These are phyloP conservation scores for Cystobasidiaceae sp. DNA, from an alignment of 1,284 basidiomycete species.

Conservation along the genomic window DNA sequence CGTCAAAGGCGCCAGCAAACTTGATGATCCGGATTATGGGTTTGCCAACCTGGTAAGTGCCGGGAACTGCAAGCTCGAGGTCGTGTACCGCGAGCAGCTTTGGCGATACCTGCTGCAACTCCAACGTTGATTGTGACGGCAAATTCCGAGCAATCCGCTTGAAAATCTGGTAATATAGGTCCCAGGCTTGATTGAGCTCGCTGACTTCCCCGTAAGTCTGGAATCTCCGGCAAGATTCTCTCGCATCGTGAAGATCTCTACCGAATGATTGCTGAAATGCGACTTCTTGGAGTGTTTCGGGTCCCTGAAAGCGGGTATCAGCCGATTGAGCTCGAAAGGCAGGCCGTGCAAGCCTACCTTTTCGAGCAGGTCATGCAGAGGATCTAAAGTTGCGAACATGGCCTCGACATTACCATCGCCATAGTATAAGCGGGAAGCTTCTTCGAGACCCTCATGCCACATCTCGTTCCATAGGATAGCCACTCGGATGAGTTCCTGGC, in stretches of 20 bases:
- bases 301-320: constrained; percentile 58
- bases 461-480: constrained; percentile 99
- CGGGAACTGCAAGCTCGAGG: constrained; percentile 90
- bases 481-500: constrained; percentile 91
- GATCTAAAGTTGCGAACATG: constrained; percentile 93
- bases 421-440: constrained; percentile 94
- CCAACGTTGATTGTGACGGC: constrained; percentile 81
- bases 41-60: constrained; percentile 89
- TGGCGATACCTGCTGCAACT: constrained; percentile 96
- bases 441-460: constrained; percentile 98
- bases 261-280: constrained; percentile 95
- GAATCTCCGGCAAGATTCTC: constrained; percentile 84
- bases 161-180: constrained; percentile 96
- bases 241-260: constrained; percentile 87
- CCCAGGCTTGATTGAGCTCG: constrained; percentile 98
- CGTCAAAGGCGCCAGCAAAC: constrained; percentile 79
- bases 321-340: not conserved
- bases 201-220: constrained; percentile 78
- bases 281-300: constrained; percentile 88
- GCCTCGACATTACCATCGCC: constrained; percentile 98
- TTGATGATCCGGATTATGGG: constrained; percentile 75
- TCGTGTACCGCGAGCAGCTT: constrained; percentile 81
- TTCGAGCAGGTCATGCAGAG: constrained; percentile 89
- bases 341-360: constrained; percentile 54
- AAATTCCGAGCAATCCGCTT: constrained; percentile 94